phyloP scores from a whole-genome alignment of 208 protist genomes.

The Vickermania spadyakhi region DNA sequence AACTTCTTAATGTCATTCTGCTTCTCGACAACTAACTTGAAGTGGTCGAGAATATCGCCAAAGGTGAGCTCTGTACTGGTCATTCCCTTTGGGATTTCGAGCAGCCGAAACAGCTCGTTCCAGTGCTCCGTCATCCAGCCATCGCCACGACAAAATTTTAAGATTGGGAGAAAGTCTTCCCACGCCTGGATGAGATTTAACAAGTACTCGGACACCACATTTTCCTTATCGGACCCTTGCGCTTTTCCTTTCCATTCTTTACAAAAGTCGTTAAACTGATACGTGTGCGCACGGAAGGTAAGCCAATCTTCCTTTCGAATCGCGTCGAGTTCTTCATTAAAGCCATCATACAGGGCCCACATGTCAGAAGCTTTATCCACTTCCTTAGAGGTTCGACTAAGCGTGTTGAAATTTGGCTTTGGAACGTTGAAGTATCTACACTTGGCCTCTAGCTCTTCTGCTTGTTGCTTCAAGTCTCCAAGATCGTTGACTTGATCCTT shows the following conservation, averaged over 20 bases:
- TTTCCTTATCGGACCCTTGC: conserved; percentile 3
- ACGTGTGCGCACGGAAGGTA: conserved; percentile 88
- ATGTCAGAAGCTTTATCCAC: conserved; percentile 44
- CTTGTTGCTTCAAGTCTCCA: conserved; percentile 55
- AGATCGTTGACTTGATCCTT: conserved; percentile 82
- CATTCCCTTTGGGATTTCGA: conserved; percentile 69
- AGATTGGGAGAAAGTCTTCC: conserved; percentile 48
- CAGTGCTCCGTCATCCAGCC: conserved; percentile 96
- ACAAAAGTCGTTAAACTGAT: conserved; percentile 93
- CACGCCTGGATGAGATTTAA: conserved; percentile 57
- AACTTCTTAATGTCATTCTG: conserved; percentile 89
- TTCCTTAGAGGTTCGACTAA: conserved; percentile 51
- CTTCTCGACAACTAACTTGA: conserved; percentile 69
- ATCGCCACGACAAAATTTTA: conserved; percentile 93
- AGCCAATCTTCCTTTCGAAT: conserved; percentile 92
- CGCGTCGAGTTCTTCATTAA: conserved; percentile 48
- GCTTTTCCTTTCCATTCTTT: conserved; percentile 50
- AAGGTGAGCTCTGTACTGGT: conserved; percentile 85
- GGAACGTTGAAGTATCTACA: conserved; percentile 89
- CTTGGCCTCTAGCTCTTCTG: conserved; percentile 72
- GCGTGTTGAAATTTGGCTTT: conserved; percentile 60
- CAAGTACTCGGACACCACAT: conserved; percentile 65
- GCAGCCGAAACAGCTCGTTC: conserved; percentile 88
- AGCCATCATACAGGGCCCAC: conserved; percentile 87
- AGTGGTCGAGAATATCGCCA: conserved; percentile 78